Percentiles rank a stretch among this genome's conserved stretches.
These are phyloP conservation scores for Sporothrix brasiliensis DNA, from an alignment of 2,329 filamentous ascomycete species.

Conservation along the genomic window DNA sequence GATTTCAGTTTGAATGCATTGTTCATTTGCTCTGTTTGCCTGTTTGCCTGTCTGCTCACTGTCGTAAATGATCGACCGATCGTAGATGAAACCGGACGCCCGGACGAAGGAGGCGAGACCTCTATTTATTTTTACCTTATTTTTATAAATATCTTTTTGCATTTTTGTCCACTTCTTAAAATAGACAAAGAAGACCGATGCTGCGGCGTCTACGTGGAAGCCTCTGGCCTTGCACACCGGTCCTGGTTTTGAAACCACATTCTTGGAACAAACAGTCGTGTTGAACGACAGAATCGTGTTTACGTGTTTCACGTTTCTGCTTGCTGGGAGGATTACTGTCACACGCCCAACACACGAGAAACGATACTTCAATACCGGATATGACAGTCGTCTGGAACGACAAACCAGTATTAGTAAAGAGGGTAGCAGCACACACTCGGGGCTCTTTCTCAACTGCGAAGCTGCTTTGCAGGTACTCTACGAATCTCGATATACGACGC, in stretches of 20 bases:
- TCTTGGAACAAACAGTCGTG: not conserved
- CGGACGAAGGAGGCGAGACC: too few species aligned
- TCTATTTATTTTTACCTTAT: not conserved
- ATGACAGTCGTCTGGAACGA: conserved; percentile 1
- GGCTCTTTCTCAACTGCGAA: not conserved
- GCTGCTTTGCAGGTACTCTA: not conserved
- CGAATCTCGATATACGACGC: too few species aligned
- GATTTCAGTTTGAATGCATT: not conserved
- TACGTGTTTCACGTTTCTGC: too few species aligned
- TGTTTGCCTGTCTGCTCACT: not conserved
- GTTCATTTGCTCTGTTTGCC: not conserved
- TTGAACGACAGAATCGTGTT: too few species aligned
- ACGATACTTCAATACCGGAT: not conserved
- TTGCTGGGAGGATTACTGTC: too few species aligned
- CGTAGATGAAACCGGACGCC: conserved; percentile 4
- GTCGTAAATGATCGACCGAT: not conserved
- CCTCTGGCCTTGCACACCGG: too few species aligned
- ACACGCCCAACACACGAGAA: too few species aligned
- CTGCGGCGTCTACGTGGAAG: not conserved
- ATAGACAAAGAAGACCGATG: not conserved
- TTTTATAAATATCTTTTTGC: not conserved
- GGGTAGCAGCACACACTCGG: not conserved
- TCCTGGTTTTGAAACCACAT: too few species aligned
- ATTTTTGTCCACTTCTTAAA: not conserved
- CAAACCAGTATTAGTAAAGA: not conserved